Percentiles rank a stretch among this genome's conserved stretches.
phyloP scores from a whole-genome alignment of 73 alveolate genomes.

The Symbiodinium natans region DNA sequence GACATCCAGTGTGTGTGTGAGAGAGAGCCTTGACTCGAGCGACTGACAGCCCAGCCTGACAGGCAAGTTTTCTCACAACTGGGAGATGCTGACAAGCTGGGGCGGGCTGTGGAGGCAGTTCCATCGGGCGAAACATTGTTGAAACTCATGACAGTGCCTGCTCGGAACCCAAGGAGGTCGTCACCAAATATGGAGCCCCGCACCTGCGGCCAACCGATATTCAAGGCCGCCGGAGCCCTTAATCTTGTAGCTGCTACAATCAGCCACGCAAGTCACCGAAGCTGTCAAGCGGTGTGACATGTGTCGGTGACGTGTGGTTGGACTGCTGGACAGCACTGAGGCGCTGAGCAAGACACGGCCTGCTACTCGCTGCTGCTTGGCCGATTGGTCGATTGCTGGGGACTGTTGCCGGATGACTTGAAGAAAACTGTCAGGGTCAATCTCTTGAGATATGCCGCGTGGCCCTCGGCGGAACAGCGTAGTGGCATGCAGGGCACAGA shows the following conservation, averaged over 20 bases:
- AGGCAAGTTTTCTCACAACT: constrained; percentile 44
- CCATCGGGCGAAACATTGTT: neutral
- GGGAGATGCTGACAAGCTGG: constrained; percentile 5
- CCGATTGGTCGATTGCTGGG: neutral
- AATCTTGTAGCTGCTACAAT: neutral
- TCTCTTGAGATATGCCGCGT: constrained; percentile 36
- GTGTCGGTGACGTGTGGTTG: no score
- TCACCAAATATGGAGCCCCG: constrained; percentile 91
- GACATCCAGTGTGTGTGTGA: no score
- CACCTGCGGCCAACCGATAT: constrained; percentile 82
- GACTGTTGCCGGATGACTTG: neutral
- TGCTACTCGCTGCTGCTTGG: constrained; percentile 66
- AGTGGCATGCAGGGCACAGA: no score
- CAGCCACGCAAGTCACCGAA: no score
- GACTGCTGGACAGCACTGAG: neutral
- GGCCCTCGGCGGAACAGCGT: neutral
- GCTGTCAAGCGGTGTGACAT: no score
- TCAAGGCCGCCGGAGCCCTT: constrained; percentile 18
- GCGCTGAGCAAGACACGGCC: constrained; percentile 72
- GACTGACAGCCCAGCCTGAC: no score
- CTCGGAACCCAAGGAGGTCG: constrained; percentile 41
- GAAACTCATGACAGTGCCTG: no score
- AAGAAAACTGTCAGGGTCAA: neutral
- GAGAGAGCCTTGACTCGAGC: no score
- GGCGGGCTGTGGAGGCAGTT: constrained; percentile 62